phyloP scores from a whole-genome alignment of 306 rosid species.

The Cucurbita moschata region DNA sequence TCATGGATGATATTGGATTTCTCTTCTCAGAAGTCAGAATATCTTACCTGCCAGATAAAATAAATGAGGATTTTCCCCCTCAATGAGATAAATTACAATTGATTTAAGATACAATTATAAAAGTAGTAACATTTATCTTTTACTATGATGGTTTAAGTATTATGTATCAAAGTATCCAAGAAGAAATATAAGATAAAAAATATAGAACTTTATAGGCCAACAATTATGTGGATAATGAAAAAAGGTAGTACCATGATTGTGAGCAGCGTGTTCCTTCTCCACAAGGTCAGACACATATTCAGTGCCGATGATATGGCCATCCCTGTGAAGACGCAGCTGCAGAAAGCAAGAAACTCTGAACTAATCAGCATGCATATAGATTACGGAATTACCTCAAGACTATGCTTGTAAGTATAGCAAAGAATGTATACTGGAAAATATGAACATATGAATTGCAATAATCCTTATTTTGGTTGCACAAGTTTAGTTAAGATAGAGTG shows the following conservation, averaged over 20 bases:
- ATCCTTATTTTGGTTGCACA: background rate
- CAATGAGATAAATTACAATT: background rate
- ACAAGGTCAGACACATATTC: constrained; percentile 94
- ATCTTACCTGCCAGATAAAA: background rate
- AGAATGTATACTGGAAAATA: background rate
- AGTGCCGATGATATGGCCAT: constrained; percentile 78
- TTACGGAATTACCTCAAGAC: background rate
- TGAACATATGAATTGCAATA: background rate
- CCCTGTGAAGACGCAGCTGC: constrained; percentile 77
- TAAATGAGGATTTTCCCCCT: background rate
- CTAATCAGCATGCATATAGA: constrained; percentile 16
- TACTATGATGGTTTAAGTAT: background rate
- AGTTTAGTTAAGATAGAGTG: background rate
- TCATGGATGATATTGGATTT: no score
- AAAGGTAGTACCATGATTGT: constrained; percentile 52
- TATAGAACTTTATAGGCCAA: background rate
- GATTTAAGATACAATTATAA: background rate
- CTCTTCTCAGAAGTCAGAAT: background rate
- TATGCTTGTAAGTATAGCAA: background rate
- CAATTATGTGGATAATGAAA: background rate
- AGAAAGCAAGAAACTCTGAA: constrained; percentile 13
- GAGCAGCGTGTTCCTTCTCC: constrained; percentile 52
- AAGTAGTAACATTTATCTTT: background rate
- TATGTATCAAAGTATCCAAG: background rate
- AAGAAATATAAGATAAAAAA: background rate